Evolutionary conservation across 225 moss, liverwort and hornwort species (phyloP).

Genomic region (Pseudisothecium myosuroides): DNA sequence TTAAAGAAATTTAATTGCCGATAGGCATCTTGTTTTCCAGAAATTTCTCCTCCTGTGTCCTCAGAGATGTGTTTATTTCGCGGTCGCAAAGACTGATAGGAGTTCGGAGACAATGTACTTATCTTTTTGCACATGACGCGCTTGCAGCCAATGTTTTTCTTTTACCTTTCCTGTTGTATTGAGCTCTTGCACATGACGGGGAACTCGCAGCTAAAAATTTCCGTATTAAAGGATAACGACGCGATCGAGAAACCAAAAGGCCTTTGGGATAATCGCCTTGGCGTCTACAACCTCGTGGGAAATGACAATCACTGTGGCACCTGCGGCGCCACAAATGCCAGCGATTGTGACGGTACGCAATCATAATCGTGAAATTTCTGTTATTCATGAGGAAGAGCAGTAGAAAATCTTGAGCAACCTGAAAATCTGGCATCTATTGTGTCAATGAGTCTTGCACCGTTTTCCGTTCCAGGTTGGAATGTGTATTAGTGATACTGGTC

Average conservation of each 20-base stretch:
- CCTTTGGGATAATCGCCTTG: slow-evolving; percentile 44
- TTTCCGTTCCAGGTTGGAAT: background rate
- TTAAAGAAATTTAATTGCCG: background rate
- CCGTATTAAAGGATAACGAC: slow-evolving; percentile 25
- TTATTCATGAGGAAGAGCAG: background rate
- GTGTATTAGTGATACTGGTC: background rate
- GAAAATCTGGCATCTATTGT: background rate
- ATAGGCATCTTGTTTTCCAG: background rate
- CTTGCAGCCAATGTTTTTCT: background rate
- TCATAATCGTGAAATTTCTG: background rate
- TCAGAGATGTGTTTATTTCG: background rate
- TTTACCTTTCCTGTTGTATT: background rate
- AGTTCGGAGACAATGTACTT: background rate
- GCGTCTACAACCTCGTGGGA: slow-evolving; percentile 23
- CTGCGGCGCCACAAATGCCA: slow-evolving; percentile 25
- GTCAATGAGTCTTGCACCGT: background rate
- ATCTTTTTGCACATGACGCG: background rate
- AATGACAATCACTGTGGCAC: slow-evolving; percentile 19
- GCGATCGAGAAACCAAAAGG: slow-evolving; percentile 3
- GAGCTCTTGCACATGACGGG: background rate
- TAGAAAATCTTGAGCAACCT: background rate
- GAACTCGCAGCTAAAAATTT: slow-evolving; percentile 30
- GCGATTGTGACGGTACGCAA: slow-evolving; percentile 38
- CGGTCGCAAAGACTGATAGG: background rate
- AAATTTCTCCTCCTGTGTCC: background rate